Evolutionary conservation across 1,139 yeast species (phyloP).

Genomic region (Petasospora fabianii): DNA sequence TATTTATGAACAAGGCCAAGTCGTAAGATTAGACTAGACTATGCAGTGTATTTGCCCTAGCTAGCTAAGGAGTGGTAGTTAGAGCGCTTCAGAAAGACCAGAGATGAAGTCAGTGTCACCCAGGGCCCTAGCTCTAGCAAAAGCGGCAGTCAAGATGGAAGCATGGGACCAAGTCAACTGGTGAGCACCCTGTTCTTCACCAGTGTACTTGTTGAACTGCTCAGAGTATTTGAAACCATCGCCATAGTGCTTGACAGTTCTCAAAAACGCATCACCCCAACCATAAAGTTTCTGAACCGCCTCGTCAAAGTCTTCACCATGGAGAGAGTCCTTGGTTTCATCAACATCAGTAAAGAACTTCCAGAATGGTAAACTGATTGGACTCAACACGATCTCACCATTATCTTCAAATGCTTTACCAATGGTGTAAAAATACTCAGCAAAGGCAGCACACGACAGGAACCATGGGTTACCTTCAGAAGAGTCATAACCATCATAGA

Average conservation of each 20-base stretch:
- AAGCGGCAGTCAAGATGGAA: slow-evolving; percentile 5
- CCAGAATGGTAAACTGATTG: slow-evolving; percentile 5
- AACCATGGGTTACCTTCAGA: slow-evolving; percentile 97
- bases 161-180: slow-evolving; percentile 87
- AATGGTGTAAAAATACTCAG: slow-evolving; percentile 38
- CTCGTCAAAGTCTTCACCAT: slow-evolving; percentile 31
- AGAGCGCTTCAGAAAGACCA: slow-evolving; percentile 1
- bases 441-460: slow-evolving; percentile 74
- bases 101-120: neutral
- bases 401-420: slow-evolving; percentile 24
- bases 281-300: slow-evolving; percentile 43
- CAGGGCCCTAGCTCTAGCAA: slow-evolving; percentile 4
- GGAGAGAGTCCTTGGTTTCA: neutral
- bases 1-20: too few relatives aligned
- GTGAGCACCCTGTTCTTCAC: slow-evolving; percentile 82
- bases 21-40: too few relatives aligned
- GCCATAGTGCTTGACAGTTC: slow-evolving; percentile 60
- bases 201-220: slow-evolving; percentile 75
- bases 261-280: slow-evolving; percentile 74
- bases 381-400: slow-evolving; percentile 1
- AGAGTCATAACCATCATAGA: slow-evolving; percentile 72
- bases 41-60: too few relatives aligned
- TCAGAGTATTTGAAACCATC: slow-evolving; percentile 70
- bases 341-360: slow-evolving; percentile 1
- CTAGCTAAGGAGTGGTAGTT: too few relatives aligned